phyloP scores from a whole-genome alignment of 2,329 filamentous ascomycete genomes.

The Penicillium fuscoglaucum region DNA sequence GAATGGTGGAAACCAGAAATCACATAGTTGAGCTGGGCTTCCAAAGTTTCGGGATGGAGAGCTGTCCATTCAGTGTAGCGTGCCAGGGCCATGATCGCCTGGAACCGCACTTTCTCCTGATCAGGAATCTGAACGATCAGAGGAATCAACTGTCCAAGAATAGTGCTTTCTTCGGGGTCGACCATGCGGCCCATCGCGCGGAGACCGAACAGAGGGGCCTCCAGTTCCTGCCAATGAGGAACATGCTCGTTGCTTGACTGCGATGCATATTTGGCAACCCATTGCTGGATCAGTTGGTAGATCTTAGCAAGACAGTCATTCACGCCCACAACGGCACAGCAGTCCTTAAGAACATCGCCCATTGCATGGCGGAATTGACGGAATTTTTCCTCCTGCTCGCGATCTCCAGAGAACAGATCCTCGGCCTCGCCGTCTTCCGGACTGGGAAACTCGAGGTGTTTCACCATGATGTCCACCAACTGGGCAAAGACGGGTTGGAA shows the following conservation, averaged over 20 bases:
- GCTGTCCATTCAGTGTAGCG: slow-evolving; percentile 98
- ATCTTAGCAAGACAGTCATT: slow-evolving; percentile 89
- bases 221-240: slow-evolving; percentile 93
- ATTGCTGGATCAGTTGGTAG: slow-evolving; percentile 78
- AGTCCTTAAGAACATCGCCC: slow-evolving; percentile 96
- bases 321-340: slow-evolving; percentile 92
- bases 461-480: slow-evolving; percentile 89
- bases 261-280: slow-evolving; percentile 79
- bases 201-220: slow-evolving; percentile 92
- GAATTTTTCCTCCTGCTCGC: slow-evolving; percentile 95
- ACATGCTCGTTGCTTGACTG: slow-evolving; percentile 73
- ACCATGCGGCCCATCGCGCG: slow-evolving; percentile 97
- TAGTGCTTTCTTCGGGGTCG: slow-evolving; percentile 78
- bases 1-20: slow-evolving; percentile 86
- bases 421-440: slow-evolving; percentile 68
- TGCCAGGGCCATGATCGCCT: slow-evolving; percentile 95
- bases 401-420: slow-evolving; percentile 92
- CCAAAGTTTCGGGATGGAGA: slow-evolving; percentile 85
- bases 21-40: slow-evolving; percentile 93
- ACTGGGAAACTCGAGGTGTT: slow-evolving; percentile 81
- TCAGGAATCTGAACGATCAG: slow-evolving; percentile 90
- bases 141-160: slow-evolving; percentile 88
- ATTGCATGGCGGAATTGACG: slow-evolving; percentile 94
- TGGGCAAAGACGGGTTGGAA: slow-evolving; percentile 81
- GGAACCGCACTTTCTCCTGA: slow-evolving; percentile 97